Conservation (phyloP, 805 yeast genomes). For the Pichia manshurica region DNA sequence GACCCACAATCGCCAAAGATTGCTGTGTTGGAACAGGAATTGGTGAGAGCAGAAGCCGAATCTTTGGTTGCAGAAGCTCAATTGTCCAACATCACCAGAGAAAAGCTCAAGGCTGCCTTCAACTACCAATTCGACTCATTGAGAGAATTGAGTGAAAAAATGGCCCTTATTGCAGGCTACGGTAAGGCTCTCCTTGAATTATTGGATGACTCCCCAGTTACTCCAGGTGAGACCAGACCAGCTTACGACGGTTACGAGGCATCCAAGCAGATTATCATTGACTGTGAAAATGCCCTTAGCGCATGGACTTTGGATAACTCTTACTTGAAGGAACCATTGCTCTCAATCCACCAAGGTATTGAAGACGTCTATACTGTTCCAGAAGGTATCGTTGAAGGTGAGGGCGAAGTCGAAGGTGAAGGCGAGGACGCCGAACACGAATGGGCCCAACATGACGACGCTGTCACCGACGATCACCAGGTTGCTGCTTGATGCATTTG, state of each 20-base stretch:
- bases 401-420: conserved; percentile 25
- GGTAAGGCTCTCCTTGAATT: conserved; percentile 96
- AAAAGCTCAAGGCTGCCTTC: conserved; percentile 95
- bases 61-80: conserved; percentile 98
- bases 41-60: conserved; percentile 98
- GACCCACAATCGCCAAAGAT: conserved; percentile 97
- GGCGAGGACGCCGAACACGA: conserved; percentile 18
- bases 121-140: conserved; percentile 93
- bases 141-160: conserved; percentile 92
- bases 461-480: conserved; percentile 10
- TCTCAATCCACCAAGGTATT: conserved; percentile 51
- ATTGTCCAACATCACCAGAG: conserved; percentile 95
- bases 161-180: conserved; percentile 96
- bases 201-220: conserved; percentile 93
- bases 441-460: conserved; percentile 17
- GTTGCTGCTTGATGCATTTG: conserved; percentile 6
- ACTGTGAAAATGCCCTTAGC: conserved; percentile 92
- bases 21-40: conserved; percentile 92
- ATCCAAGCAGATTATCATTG: conserved; percentile 94
- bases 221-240: conserved; percentile 98
- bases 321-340: conserved; percentile 76
- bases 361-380: conserved; percentile 59
- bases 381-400: conserved; percentile 42
- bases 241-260: conserved; percentile 98
- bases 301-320: conserved; percentile 97